Evolutionary conservation across 768 basidiomycete species (phyloP).

Genomic region (Mycena filopes): DNA sequence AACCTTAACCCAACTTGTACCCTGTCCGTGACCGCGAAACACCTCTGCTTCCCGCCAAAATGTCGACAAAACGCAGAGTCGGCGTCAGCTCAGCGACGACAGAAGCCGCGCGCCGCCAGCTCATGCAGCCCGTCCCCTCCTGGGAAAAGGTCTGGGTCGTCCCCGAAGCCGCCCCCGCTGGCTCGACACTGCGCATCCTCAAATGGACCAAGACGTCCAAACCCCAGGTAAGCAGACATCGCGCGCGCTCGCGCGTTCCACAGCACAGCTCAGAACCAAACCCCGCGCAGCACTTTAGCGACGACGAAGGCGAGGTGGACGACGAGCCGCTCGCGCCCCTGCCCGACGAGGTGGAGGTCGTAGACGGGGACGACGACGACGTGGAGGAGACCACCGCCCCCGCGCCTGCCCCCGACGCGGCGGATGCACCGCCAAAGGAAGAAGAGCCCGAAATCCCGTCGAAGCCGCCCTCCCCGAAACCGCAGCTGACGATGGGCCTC

Average conservation of each 20-base stretch:
- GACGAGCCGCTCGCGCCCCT: conserved; percentile 86
- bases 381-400: conserved; percentile 66
- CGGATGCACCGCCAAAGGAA: conserved; percentile 43
- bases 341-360: conserved; percentile 80
- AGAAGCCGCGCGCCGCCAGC: conserved; percentile 82
- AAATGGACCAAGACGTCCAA: conserved; percentile 88
- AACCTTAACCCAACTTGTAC: too few species aligned
- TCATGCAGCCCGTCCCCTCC: conserved; percentile 90
- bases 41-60: too few species aligned
- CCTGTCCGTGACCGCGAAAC: too few species aligned
- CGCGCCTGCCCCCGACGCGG: conserved; percentile 45
- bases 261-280: too few species aligned
- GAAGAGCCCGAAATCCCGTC: conserved; percentile 68
- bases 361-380: conserved; percentile 71
- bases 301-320: conserved; percentile 82
- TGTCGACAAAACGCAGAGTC: conserved; percentile 81
- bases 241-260: too few species aligned
- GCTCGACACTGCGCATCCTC: conserved; percentile 71
- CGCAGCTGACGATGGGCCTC: conserved; percentile 67
- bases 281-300: conserved; percentile 86
- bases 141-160: conserved; percentile 85
- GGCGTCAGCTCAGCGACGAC: conserved; percentile 81
- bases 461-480: conserved; percentile 75
- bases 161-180: conserved; percentile 64
- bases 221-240: conserved; percentile 69